phyloP scores from a whole-genome alignment of 495 filamentous ascomycete genomes.

The Astrocystis sublimbata region DNA sequence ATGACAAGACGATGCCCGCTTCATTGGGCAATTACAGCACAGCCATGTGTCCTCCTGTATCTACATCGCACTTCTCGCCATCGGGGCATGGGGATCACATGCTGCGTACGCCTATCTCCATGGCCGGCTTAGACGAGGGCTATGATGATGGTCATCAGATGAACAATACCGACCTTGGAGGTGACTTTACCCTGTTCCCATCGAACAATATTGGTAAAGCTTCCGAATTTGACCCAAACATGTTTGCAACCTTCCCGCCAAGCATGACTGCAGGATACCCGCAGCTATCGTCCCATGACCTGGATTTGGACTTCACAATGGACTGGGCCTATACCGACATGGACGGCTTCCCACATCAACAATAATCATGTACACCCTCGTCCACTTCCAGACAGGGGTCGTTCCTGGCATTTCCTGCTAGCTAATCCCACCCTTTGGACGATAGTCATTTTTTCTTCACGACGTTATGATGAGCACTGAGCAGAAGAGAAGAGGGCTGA shows the following conservation, averaged over 20 bases:
- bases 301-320: conserved; percentile 40
- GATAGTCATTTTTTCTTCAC: conserved; percentile 17
- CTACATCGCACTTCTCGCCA: conserved; percentile 58
- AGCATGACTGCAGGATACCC: conserved; percentile 40
- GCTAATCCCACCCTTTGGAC: not conserved
- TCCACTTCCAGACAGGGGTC: conserved; percentile 19
- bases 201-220: conserved; percentile 27
- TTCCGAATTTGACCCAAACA: conserved; percentile 26
- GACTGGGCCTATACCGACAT: conserved; percentile 44
- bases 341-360: conserved; percentile 27
- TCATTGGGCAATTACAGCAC: conserved; percentile 34
- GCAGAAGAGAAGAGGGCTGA: conserved; percentile 13
- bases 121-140: conserved; percentile 47
- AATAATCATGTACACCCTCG: not conserved
- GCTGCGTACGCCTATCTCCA: conserved; percentile 62
- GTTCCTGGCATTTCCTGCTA: not conserved
- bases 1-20: conserved; percentile 42
- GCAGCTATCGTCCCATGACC: conserved; percentile 47
- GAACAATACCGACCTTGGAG: conserved; percentile 33
- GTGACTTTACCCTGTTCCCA: conserved; percentile 53
- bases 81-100: conserved; percentile 62
- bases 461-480: conserved; percentile 33
- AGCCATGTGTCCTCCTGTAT: conserved; percentile 39
- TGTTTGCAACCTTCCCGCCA: conserved; percentile 40
- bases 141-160: conserved; percentile 48